A percentile compares a stretch with the other conserved stretches of the same genome.
These are phyloP conservation scores for Cyberlindnera xishuangbannaensis DNA, from an alignment of 805 yeast genomes.

Conservation along the genomic window DNA sequence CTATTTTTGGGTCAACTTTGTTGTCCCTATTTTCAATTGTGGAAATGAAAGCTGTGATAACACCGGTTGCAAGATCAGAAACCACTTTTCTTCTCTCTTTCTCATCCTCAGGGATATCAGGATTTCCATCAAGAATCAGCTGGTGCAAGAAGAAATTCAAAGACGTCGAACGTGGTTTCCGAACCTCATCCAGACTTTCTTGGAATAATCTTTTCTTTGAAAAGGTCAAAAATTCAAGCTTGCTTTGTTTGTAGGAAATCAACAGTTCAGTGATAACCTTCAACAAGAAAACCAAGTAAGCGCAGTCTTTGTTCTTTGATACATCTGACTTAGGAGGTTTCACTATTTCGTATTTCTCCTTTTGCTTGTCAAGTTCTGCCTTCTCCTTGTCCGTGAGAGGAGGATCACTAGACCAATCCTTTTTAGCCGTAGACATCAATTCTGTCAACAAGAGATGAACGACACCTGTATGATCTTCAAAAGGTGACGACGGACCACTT, in stretches of 20 bases:
- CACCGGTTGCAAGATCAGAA: constrained; percentile 55
- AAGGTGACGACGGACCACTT: constrained; percentile 9
- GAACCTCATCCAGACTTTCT: constrained; percentile 26
- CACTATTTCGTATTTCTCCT: constrained; percentile 22
- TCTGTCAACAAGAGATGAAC: constrained; percentile 60
- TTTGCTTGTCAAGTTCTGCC: constrained; percentile 27
- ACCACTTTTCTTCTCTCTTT: constrained; percentile 49
- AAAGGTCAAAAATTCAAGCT: constrained; percentile 75
- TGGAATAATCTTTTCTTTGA: constrained; percentile 45
- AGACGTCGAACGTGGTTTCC: constrained; percentile 72
- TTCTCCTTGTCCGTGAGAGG: constrained; percentile 19
- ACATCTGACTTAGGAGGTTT: constrained; percentile 28
- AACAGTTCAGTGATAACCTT: constrained; percentile 65
- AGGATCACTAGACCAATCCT: constrained; percentile 38
- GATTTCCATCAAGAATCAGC: constrained; percentile 47
- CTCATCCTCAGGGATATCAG: constrained; percentile 32
- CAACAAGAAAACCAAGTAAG: constrained; percentile 63
- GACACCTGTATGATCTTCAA: constrained; percentile 44
- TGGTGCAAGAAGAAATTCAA: constrained; percentile 74
- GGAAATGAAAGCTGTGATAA: constrained; percentile 58
- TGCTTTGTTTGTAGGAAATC: constrained; percentile 73
- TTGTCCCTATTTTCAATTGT: constrained; percentile 34
- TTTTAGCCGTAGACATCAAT: constrained; percentile 44
- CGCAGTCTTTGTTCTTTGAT: constrained; percentile 49
- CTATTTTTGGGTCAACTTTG: constrained; percentile 40